Percentiles rank a stretch among this genome's conserved stretches.
These are phyloP conservation scores for Effrenium voratum DNA, from an alignment of 73 alveolate genomes.

Conservation along the genomic window DNA sequence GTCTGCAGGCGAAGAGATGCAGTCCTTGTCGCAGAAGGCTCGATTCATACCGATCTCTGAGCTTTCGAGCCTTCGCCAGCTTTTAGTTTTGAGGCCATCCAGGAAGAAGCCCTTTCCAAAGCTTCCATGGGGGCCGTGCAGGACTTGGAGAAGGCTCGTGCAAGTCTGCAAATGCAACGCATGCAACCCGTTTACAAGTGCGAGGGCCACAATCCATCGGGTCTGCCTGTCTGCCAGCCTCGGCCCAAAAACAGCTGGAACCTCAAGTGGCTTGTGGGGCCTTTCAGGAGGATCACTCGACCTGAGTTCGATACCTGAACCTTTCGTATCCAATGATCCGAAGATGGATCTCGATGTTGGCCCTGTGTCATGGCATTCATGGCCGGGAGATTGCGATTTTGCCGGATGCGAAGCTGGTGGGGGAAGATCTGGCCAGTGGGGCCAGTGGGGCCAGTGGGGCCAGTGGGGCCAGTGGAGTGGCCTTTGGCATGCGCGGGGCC, in stretches of 20 bases:
- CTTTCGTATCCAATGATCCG: background rate
- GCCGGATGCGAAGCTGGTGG: conserved; percentile 30
- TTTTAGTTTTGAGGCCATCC: conserved; percentile 22
- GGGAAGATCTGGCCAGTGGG: background rate
- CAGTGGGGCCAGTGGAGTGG: background rate
- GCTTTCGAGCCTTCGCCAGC: background rate
- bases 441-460: too few species aligned
- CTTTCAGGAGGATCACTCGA: background rate
- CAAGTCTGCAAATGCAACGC: background rate
- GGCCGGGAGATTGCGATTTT: conserved; percentile 48
- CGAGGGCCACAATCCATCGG: background rate
- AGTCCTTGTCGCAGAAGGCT: conserved; percentile 26
- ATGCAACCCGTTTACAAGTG: background rate
- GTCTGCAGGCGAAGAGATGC: conserved; percentile 31
- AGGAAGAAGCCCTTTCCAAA: conserved; percentile 24
- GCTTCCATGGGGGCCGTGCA: conserved; percentile 59
- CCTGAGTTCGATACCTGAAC: conserved; percentile 65
- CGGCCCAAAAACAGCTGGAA: conserved; percentile 67
- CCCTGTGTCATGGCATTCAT: background rate
- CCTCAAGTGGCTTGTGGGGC: conserved; percentile 13
- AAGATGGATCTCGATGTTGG: background rate
- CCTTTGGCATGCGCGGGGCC: background rate
- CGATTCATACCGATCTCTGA: background rate
- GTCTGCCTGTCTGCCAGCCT: background rate
- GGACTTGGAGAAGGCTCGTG: conserved; percentile 52